Conservation (phyloP, 1,284 basidiomycete genomes). For the Ceratobasidium sp. region DNA sequence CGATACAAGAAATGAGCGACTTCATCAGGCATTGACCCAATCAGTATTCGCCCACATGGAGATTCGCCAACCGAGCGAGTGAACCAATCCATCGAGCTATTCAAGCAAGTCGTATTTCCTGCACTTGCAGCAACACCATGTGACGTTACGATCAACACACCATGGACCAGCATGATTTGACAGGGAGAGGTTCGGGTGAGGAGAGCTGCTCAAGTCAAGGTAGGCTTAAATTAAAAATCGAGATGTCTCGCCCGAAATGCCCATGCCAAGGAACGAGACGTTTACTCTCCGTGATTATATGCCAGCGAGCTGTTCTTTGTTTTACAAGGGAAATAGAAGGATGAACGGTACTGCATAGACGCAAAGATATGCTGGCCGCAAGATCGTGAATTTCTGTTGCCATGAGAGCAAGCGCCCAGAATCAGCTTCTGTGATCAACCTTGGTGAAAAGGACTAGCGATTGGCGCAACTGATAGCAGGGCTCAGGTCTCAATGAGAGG, state of each 20-base stretch:
- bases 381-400: too few relatives aligned
- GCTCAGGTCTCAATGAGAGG: too few relatives aligned
- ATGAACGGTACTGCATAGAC: too few relatives aligned
- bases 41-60: conserved; percentile 17
- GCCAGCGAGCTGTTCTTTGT: too few relatives aligned
- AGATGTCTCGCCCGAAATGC: neutral
- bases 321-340: too few relatives aligned
- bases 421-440: too few relatives aligned
- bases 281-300: too few relatives aligned
- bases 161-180: neutral
- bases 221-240: neutral
- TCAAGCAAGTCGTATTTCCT: conserved; percentile 21
- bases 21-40: neutral
- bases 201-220: neutral
- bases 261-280: too few relatives aligned
- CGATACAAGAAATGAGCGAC: neutral
- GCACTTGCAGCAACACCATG: neutral
- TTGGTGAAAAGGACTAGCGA: too few relatives aligned
- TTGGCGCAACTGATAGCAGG: too few relatives aligned
- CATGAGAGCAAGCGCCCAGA: too few relatives aligned
- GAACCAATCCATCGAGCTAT: conserved; percentile 17
- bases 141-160: neutral
- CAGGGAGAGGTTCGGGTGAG: neutral
- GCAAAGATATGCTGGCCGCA: too few relatives aligned
- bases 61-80: conserved; percentile 1